Evolutionary conservation across 2,329 filamentous ascomycete species (phyloP).

Genomic region (Sporothrix pseudoabietina): DNA sequence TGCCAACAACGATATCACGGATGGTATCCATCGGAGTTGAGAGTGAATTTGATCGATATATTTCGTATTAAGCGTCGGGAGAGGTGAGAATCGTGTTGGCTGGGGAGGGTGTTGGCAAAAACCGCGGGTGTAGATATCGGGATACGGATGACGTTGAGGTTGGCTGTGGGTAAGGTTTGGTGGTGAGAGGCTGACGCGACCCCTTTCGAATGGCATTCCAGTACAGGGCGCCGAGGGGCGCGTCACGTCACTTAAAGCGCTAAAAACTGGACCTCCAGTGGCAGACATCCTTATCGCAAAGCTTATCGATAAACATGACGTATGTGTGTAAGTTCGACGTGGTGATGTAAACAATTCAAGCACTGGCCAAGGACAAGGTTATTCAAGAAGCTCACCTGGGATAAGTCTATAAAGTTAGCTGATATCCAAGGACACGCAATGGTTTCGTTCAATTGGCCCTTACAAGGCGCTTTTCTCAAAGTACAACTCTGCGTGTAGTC

Average conservation of each 20-base stretch:
- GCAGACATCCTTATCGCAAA: not conserved
- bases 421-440: too few relatives aligned
- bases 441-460: too few relatives aligned
- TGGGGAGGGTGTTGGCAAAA: not conserved
- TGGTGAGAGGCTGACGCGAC: not conserved
- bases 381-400: too few relatives aligned
- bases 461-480: too few relatives aligned
- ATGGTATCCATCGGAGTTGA: slow-evolving; percentile 14
- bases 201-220: not conserved
- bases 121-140: too few relatives aligned
- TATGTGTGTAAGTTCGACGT: not conserved
- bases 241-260: not conserved
- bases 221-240: not conserved
- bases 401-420: too few relatives aligned
- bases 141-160: not conserved
- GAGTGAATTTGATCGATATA: not conserved
- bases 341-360: not conserved
- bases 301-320: not conserved
- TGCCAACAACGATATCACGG: slow-evolving; percentile 13
- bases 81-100: not conserved
- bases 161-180: not conserved
- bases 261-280: not conserved
- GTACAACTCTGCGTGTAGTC: too few relatives aligned
- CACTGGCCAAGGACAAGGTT: too few relatives aligned
- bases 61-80: not conserved